Percentiles rank a stretch among this genome's conserved stretches.
phyloP scores from a whole-genome alignment of 192 early-diverging fungal genomes.

The Rhizophagus clarus region DNA sequence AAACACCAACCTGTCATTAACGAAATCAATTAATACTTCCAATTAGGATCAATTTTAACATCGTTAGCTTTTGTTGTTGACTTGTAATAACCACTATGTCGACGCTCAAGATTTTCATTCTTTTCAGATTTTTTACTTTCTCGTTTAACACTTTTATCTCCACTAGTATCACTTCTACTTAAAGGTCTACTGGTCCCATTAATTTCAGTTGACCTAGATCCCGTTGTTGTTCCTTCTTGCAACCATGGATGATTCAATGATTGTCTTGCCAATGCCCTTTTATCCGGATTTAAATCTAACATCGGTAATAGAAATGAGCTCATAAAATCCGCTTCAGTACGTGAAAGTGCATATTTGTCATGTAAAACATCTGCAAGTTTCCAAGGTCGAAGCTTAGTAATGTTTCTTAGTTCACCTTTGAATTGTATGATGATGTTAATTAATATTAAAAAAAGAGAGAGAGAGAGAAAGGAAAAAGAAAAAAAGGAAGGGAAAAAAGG shows the following conservation, averaged over 20 bases:
- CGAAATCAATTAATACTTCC: neutral
- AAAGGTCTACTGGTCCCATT: neutral
- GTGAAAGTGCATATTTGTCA: slow-evolving; percentile 85
- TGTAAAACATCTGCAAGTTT: slow-evolving; percentile 77
- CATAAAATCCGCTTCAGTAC: slow-evolving; percentile 70
- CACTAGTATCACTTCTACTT: neutral
- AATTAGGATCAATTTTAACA: neutral
- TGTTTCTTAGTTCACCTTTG: slow-evolving; percentile 84
- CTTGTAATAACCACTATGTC: neutral
- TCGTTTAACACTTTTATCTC: neutral
- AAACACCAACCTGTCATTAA: neutral
- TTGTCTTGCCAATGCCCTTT: slow-evolving; percentile 55
- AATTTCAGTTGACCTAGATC: neutral
- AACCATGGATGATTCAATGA: slow-evolving; percentile 66
- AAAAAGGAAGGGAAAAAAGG: neutral
- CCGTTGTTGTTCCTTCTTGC: neutral
- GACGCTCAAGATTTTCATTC: neutral
- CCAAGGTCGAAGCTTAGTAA: slow-evolving; percentile 85
- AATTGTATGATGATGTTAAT: neutral
- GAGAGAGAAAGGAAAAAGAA: no score
- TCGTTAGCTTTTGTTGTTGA: neutral
- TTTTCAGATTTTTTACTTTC: neutral
- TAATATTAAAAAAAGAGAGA: neutral
- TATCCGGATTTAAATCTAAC: slow-evolving; percentile 63
- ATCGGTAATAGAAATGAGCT: slow-evolving; percentile 85